Percentiles rank a stretch among this genome's conserved stretches.
These are phyloP conservation scores for Phytophthora cryptogea DNA, from an alignment of 352 stramenopile genomes.

Conservation along the genomic window DNA sequence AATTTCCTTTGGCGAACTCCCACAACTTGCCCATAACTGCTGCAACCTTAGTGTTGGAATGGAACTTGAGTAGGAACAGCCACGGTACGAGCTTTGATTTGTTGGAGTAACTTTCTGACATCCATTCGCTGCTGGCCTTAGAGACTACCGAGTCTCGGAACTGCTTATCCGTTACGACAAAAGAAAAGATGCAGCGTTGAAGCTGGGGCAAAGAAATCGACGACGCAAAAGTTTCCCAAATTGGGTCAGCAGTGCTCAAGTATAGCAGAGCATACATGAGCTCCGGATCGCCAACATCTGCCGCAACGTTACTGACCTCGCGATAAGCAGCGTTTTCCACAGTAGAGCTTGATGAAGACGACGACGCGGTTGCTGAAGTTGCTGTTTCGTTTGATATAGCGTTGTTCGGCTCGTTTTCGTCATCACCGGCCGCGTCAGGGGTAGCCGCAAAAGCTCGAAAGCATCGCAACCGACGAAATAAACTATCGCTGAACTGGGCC, in stretches of 20 bases:
- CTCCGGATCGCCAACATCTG: conserved; percentile 76
- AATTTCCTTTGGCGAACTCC: conserved; percentile 59
- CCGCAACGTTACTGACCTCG: conserved; percentile 84
- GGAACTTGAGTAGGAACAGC: conserved; percentile 79
- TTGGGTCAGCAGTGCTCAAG: conserved; percentile 74
- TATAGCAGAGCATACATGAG: conserved; percentile 86
- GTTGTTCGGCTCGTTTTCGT: conserved; percentile 26
- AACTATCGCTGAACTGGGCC: conserved; percentile 70
- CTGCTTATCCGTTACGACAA: conserved; percentile 41
- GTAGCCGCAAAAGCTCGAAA: conserved; percentile 69
- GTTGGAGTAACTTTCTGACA: conserved; percentile 50
- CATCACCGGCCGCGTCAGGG: conserved; percentile 29
- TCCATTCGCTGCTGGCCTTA: conserved; percentile 65
- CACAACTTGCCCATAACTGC: conserved; percentile 73
- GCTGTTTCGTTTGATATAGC: conserved; percentile 3
- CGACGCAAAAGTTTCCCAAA: conserved; percentile 53
- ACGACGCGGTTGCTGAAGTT: conserved; percentile 10
- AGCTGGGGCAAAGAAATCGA: conserved; percentile 3
- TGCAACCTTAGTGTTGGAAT: conserved; percentile 69
- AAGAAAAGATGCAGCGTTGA: conserved; percentile 43
- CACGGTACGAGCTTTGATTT: conserved; percentile 69
- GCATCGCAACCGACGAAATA: conserved; percentile 78
- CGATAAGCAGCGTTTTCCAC: conserved; percentile 84
- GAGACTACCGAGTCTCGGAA: conserved; percentile 57
- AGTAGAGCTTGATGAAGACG: conserved; percentile 21